phyloP scores from a whole-genome alignment of 2,329 filamentous ascomycete genomes.

The Botrytis galanthina region DNA sequence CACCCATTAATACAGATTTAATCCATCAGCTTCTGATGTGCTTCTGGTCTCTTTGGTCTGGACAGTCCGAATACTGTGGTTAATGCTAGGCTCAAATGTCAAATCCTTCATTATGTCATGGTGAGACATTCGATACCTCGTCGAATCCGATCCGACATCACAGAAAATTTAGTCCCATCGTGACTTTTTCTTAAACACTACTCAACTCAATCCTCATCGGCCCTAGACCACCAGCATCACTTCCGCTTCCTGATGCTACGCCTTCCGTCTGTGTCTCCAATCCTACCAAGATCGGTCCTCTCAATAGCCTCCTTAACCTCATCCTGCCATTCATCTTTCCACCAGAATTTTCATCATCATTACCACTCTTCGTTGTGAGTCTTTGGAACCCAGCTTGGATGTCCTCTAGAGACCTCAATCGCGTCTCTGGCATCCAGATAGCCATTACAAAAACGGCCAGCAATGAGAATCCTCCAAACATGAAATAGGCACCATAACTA shows the following conservation, averaged over 20 bases:
- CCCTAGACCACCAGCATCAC: not conserved
- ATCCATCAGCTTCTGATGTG: not conserved
- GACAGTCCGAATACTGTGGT: not conserved
- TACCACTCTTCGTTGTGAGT: not conserved
- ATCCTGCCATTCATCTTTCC: not conserved
- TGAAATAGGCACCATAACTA: not conserved
- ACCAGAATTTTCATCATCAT: not conserved
- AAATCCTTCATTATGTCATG: not conserved
- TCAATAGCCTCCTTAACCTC: not conserved
- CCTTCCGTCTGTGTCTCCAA: not conserved
- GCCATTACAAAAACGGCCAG: not conserved
- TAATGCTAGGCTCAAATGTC: not conserved
- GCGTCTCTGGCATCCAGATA: not conserved
- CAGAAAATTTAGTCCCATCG: not conserved
- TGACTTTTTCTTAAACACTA: not conserved
- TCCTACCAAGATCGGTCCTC: not conserved
- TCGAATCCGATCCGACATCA: not conserved
- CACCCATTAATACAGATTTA: fast-evolving
- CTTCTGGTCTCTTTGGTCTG: not conserved
- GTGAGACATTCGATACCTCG: not conserved
- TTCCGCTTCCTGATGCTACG: not conserved
- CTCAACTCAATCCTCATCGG: not conserved
- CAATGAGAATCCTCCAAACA: not conserved
- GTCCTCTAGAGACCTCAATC: not conserved
- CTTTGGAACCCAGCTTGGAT: not conserved